Base-by-base conservation (phyloP, 2,329 filamentous ascomycete species). In the Epichloe sibirici region DNA sequence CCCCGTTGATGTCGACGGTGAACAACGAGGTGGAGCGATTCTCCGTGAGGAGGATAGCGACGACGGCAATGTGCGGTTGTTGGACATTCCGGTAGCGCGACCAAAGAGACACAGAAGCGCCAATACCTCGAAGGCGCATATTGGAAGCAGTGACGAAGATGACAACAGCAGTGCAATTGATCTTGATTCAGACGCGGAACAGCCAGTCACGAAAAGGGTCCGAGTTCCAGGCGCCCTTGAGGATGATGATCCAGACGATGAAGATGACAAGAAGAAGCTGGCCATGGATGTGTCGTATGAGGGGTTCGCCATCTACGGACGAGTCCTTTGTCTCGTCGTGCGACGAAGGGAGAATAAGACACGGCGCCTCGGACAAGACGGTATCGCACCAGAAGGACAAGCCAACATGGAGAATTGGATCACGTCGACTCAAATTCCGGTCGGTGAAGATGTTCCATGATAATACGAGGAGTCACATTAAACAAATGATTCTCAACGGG, bases 241-340 rank as follows among this genome's bases (percentile, higher is more conserved):
- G 37, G 62, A 63, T 48, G 56, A 51, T 46, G 62, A 62, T 25
- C 69, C 64, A 17, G 53, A 51, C 31, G 65, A 65, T 17, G 65
- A 66, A 9, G 82, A 86, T 53, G 86, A 95, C 63, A 94, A 96
- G 71, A 96, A 98, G 74, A 97, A 96, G 67, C 71, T 95, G 60
- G 81, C 79, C 21, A 80, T 96, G 73, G 84, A 86, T 56, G 93
- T 91, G 28, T 84, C 83, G 13, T 98, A 97, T 69, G 90, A 97
- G 62, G 91, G 93, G 8, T 97, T 97, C 70, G 88, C 86, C 61
- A 96, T 98, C 63, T 95, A 95, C 70, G 90, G 93, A 11, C 86
- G 89, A 59, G 89, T 95, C 46, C 74, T 98, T 28, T 97, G 90
- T 68, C 76, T 98, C 54, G 86, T 98, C 8, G 84, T 98, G 62